Evolutionary conservation across 352 stramenopile species (phyloP).

Genomic region (Thalassiosira hispida): DNA sequence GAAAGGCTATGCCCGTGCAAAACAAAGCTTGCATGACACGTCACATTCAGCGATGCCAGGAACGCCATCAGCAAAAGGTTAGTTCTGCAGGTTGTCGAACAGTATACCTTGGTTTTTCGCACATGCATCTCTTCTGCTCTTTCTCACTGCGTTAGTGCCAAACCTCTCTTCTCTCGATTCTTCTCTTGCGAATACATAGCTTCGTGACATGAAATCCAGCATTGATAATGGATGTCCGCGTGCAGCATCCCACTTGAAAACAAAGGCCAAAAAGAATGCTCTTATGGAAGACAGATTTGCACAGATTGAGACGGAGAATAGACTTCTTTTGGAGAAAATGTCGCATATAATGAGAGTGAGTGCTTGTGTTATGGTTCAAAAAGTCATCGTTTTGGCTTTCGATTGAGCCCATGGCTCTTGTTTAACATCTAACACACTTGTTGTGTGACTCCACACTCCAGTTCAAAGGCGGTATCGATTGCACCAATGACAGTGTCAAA

Average conservation of each 20-base stretch:
- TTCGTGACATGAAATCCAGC: slow-evolving; percentile 90
- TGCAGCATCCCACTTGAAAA: slow-evolving; percentile 89
- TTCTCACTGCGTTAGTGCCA: slow-evolving; percentile 6
- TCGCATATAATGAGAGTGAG: slow-evolving; percentile 90
- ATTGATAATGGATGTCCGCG: slow-evolving; percentile 94
- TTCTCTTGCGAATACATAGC: slow-evolving; percentile 39
- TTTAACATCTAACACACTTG: background rate
- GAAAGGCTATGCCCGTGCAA: slow-evolving; percentile 81
- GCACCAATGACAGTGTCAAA: slow-evolving; percentile 59
- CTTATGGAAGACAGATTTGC: slow-evolving; percentile 94
- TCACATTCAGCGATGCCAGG: slow-evolving; percentile 80
- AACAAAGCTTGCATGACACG: slow-evolving; percentile 84
- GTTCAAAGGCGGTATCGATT: slow-evolving; percentile 74
- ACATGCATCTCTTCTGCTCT: too few relatives aligned
- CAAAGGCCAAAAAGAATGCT: slow-evolving; percentile 95
- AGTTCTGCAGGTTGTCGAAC: slow-evolving; percentile 1
- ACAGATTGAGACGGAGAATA: slow-evolving; percentile 96
- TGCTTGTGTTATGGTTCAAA: slow-evolving; percentile 5
- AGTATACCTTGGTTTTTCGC: background rate
- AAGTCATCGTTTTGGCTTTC: background rate
- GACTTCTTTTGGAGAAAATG: slow-evolving; percentile 97
- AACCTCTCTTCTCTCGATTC: slow-evolving; percentile 5
- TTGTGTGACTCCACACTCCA: too few relatives aligned
- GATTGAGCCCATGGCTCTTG: background rate
- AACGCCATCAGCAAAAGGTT: slow-evolving; percentile 78